phyloP scores from a whole-genome alignment of 768 basidiomycete genomes.

The Amanita fuliginea region DNA sequence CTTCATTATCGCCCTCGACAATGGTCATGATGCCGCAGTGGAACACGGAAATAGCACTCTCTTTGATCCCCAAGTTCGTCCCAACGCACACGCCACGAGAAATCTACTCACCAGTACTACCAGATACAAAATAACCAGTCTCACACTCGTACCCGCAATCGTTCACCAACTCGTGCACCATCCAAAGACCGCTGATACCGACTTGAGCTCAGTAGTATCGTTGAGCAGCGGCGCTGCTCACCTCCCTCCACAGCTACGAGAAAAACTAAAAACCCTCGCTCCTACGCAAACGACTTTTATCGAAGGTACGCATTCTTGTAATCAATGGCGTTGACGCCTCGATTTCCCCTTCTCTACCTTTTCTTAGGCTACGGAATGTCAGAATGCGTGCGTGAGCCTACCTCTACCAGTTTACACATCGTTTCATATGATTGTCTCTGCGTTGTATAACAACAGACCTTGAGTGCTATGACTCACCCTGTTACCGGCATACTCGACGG shows the following conservation, averaged over 20 bases:
- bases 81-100: background rate
- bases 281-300: constrained; percentile 20
- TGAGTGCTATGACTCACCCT: constrained; percentile 37
- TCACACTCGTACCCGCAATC: constrained; percentile 51
- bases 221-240: constrained; percentile 55
- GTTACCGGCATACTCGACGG: constrained; percentile 34
- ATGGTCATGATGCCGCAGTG: constrained; percentile 49
- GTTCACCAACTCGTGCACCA: constrained; percentile 56
- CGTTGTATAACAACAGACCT: constrained; percentile 38
- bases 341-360: background rate
- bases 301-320: constrained; percentile 48
- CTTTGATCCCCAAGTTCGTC: background rate
- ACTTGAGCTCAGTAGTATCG: constrained; percentile 38
- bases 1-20: constrained; percentile 34
- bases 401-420: background rate
- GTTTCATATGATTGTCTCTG: background rate
- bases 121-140: constrained; percentile 43
- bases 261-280: constrained; percentile 26
- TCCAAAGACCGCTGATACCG: constrained; percentile 32
- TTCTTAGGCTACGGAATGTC: constrained; percentile 63
- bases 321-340: constrained; percentile 5
- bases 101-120: no score
- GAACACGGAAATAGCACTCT: constrained; percentile 24
- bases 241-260: constrained; percentile 44
- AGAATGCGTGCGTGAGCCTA: constrained; percentile 38